A percentile compares a stretch with the other conserved stretches of the same genome.
phyloP scores from a whole-genome alignment of 192 early-diverging fungal species.

The Mortierella antarctica region DNA sequence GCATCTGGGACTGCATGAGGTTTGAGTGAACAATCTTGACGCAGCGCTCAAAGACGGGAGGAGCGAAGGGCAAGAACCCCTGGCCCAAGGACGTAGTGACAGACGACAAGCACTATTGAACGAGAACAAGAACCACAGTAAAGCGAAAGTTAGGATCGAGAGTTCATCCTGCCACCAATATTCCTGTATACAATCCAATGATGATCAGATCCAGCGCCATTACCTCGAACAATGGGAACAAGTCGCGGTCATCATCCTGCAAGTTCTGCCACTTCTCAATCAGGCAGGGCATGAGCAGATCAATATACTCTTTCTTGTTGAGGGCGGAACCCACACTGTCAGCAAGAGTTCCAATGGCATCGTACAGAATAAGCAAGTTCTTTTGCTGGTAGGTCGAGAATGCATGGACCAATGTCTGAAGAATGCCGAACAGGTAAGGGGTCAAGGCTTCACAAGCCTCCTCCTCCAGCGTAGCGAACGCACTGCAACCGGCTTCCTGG shows the following conservation, averaged over 20 bases:
- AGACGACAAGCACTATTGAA: constrained; percentile 80
- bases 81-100: constrained; percentile 88
- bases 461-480: constrained; percentile 96
- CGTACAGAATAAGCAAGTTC: constrained; percentile 96
- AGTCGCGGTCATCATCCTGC: constrained; percentile 86
- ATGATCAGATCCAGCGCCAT: constrained; percentile 2
- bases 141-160: background rate
- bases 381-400: constrained; percentile 95
- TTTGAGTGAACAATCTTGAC: constrained; percentile 88
- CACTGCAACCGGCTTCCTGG: constrained; percentile 97
- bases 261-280: constrained; percentile 87
- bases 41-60: constrained; percentile 89
- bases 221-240: constrained; percentile 93
- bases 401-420: constrained; percentile 81
- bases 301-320: constrained; percentile 82
- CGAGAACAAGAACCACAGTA: constrained; percentile 1
- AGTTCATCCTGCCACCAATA: background rate
- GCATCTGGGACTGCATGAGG: constrained; percentile 72
- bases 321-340: constrained; percentile 89
- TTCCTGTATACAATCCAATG: background rate
- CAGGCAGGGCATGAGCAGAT: constrained; percentile 89
- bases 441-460: constrained; percentile 83
- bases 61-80: constrained; percentile 88
- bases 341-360: constrained; percentile 97
- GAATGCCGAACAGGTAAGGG: constrained; percentile 91